Conservation (phyloP, 768 basidiomycete genomes). For the Tricholoma matsutake region DNA sequence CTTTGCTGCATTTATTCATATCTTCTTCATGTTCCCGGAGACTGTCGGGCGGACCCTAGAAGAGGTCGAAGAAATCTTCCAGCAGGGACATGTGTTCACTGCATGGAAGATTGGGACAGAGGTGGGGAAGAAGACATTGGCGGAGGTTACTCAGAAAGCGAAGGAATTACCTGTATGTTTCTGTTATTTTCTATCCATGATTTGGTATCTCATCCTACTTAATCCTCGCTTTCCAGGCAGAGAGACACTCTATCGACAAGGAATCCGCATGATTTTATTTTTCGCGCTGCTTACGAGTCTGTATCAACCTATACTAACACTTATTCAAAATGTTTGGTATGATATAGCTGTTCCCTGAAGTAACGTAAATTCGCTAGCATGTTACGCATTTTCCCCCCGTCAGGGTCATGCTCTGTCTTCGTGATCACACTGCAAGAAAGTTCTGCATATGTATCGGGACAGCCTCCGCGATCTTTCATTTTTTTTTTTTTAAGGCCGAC, state of each 20-base stretch:
- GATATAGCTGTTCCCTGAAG: neutral
- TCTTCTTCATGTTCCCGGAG: slow-evolving; percentile 81
- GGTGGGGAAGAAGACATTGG: slow-evolving; percentile 60
- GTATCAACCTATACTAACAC: neutral
- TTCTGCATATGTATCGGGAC: too few species aligned
- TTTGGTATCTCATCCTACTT: neutral
- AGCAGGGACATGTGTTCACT: slow-evolving; percentile 61
- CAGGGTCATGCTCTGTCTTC: neutral
- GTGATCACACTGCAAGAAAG: too few species aligned
- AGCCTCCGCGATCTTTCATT: too few species aligned
- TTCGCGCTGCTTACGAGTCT: neutral
- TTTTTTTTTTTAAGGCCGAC: too few species aligned
- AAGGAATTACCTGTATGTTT: slow-evolving; percentile 10
- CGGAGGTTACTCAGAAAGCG: slow-evolving; percentile 42
- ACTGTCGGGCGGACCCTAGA: slow-evolving; percentile 71
- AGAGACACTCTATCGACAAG: slow-evolving; percentile 11
- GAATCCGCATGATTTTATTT: slow-evolving; percentile 8
- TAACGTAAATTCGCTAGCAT: neutral
- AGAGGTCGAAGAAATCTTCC: slow-evolving; percentile 78
- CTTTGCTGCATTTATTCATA: slow-evolving; percentile 65
- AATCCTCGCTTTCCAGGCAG: neutral
- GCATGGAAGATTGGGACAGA: slow-evolving; percentile 67
- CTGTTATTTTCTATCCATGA: neutral
- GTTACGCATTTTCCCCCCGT: neutral
- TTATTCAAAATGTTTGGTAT: neutral